Evolutionary conservation across 306 rosid genomes (phyloP).

Genomic region (Vigna angularis): DNA sequence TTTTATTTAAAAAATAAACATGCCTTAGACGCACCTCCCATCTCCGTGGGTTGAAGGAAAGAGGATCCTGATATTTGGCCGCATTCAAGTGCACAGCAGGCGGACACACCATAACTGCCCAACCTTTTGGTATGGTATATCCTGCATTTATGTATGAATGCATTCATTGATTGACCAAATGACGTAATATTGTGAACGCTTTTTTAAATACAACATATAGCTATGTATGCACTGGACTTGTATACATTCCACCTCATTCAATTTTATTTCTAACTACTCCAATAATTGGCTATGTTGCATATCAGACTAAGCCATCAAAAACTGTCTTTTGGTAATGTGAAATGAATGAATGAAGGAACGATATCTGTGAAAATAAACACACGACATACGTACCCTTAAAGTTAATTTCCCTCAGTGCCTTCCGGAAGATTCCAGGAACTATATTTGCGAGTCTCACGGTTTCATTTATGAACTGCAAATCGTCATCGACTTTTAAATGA

Average conservation of each 20-base stretch:
- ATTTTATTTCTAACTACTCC: constrained; percentile 2
- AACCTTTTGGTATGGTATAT: constrained; percentile 88
- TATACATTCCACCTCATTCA: constrained; percentile 8
- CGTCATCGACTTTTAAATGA: constrained; percentile 36
- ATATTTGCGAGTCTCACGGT: constrained; percentile 95
- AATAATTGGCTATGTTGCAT: constrained; percentile 30
- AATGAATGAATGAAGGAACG: background rate
- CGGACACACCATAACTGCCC: constrained; percentile 98
- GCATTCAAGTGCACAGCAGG: constrained; percentile 97
- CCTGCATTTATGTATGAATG: constrained; percentile 56
- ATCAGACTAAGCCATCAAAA: background rate
- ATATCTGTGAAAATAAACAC: background rate
- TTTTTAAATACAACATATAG: constrained; percentile 34
- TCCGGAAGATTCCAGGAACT: constrained; percentile 94
- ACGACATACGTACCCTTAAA: constrained; percentile 70
- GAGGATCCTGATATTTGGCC: constrained; percentile 75
- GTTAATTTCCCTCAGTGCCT: constrained; percentile 69
- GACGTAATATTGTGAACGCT: constrained; percentile 38
- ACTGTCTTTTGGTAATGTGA: background rate
- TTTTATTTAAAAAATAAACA: background rate
- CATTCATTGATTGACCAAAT: constrained; percentile 34
- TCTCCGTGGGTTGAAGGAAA: constrained; percentile 84
- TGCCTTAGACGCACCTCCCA: constrained; percentile 69
- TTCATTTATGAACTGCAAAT: constrained; percentile 86
- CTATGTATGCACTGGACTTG: constrained; percentile 22